A percentile compares a stretch with the other conserved stretches of the same genome.
Conservation (phyloP, 805 yeast species). For the Pichia manshurica region DNA sequence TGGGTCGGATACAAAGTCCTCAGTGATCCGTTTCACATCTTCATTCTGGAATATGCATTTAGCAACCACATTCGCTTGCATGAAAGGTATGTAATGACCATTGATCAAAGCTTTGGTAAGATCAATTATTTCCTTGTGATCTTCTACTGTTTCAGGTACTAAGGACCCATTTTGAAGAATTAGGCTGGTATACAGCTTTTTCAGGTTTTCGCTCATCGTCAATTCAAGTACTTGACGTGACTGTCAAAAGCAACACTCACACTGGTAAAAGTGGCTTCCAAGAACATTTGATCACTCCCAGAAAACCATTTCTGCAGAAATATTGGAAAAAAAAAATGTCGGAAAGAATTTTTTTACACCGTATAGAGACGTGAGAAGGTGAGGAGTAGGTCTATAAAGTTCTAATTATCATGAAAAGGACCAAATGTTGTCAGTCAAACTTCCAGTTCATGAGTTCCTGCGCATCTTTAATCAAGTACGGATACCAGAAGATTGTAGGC, state of each 20-base stretch:
- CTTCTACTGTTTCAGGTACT: slow-evolving; percentile 1
- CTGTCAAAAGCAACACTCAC: background rate
- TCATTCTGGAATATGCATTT: slow-evolving; percentile 16
- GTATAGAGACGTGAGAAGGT: background rate
- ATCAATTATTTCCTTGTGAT: too few species aligned
- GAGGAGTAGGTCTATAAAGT: background rate
- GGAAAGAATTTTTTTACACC: background rate
- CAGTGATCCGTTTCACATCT: slow-evolving; percentile 3
- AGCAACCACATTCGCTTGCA: slow-evolving; percentile 10
- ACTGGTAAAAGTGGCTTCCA: background rate
- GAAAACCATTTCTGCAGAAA: too few species aligned
- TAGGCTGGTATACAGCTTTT: slow-evolving; percentile 15
- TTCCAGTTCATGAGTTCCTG: slow-evolving; percentile 28
- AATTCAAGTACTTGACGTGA: too few species aligned
- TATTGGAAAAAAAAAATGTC: background rate
- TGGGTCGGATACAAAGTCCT: background rate
- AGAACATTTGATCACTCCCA: too few species aligned
- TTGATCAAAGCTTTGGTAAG: slow-evolving; percentile 13
- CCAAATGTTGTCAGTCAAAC: slow-evolving; percentile 16
- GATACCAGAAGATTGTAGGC: slow-evolving; percentile 74
- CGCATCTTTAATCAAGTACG: slow-evolving; percentile 46
- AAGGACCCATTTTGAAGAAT: slow-evolving; percentile 16
- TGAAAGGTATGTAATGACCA: slow-evolving; percentile 26
- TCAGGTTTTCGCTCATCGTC: slow-evolving; percentile 2
- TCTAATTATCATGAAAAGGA: background rate